Base-by-base conservation (phyloP, 2,329 filamentous ascomycete species). In the Diatrype stigma region DNA sequence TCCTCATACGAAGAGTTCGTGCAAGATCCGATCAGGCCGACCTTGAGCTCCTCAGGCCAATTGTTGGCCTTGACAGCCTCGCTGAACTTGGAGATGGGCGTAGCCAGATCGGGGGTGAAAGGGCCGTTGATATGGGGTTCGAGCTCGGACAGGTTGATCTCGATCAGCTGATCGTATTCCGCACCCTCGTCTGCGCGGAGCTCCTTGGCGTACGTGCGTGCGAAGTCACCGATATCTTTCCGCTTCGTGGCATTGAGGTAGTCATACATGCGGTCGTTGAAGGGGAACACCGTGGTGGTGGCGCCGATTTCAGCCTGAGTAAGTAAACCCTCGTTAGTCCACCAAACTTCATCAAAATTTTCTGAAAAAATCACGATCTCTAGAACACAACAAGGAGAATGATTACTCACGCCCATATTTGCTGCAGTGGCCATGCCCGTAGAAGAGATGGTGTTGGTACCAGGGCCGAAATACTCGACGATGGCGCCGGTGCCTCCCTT, bases 41-140 rank as follows among this genome's bases (percentile, higher is more conserved):
- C 94, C 79, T 96, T 96, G 67, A 99, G 81, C 70, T 96, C 91
- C 73, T 94, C 86, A 19, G 94, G 94, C 94, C 94, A 99, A 73
- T 86, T 84, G 78, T 99, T 96, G 67, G 86, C 85, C 79, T 95
- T 91, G 67, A 93, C 93, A 61, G 90, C 90, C 67, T 95, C 87
- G 75, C 89, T 90, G 79, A 97, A 96, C 79, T 96, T 94, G 76
- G 90, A 96, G 71, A 99, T 95, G 47, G 94, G 94, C 7, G 94
- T 97, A 50, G 91, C 92, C 75, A 99, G 81, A 84, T 99, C 94
- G 55, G 94, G 94, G 26, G 94, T 99, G 84, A 97, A 97, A 59
- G 94, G 94, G 60, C 94, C 94, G 79, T 99, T 99, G 79, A 99
- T 91, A 72, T 97, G 90, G 60, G 94, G 94, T 80, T 99, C 94